These are phyloP conservation scores for Wallacemonas sp. DNA, from an alignment of 208 protist genomes.

Conservation along the genomic window DNA sequence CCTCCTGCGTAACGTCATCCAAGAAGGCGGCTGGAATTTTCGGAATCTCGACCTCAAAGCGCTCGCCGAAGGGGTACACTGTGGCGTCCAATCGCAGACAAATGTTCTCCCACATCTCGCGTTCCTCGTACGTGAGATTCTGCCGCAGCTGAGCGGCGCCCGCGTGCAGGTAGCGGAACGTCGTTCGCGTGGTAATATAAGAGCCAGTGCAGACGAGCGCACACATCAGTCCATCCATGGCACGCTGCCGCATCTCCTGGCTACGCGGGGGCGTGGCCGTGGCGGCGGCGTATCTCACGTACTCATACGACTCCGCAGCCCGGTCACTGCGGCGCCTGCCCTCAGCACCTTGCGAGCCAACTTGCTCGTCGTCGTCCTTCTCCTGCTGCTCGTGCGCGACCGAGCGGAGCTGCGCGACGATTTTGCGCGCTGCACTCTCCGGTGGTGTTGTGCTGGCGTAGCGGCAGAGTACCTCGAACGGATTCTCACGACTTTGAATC, in stretches of 20 bases:
- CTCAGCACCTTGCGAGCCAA: no score
- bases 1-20: slow-evolving; percentile 45
- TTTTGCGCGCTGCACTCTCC: not conserved
- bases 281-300: slow-evolving; percentile 16
- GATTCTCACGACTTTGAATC: slow-evolving; percentile 6
- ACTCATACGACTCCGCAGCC: not conserved
- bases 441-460: not conserved
- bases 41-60: slow-evolving; percentile 77
- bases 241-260: not conserved
- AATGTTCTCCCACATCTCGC: slow-evolving; percentile 13
- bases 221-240: not conserved
- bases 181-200: slow-evolving; percentile 28
- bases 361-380: not conserved
- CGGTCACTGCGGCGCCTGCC: not conserved
- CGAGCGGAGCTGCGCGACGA: not conserved
- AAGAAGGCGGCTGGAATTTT: slow-evolving; percentile 26
- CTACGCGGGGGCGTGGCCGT: slow-evolving; percentile 4
- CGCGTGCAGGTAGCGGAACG: slow-evolving; percentile 26
- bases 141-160: slow-evolving; percentile 4
- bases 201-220: slow-evolving; percentile 15
- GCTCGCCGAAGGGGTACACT: slow-evolving; percentile 50
- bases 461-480: slow-evolving; percentile 16
- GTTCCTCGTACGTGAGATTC: slow-evolving; percentile 12
- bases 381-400: not conserved
- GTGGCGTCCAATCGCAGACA: slow-evolving; percentile 48